These are phyloP conservation scores for Picochlorum sp. DNA, from an alignment of 139 green algal genomes.

Conservation along the genomic window DNA sequence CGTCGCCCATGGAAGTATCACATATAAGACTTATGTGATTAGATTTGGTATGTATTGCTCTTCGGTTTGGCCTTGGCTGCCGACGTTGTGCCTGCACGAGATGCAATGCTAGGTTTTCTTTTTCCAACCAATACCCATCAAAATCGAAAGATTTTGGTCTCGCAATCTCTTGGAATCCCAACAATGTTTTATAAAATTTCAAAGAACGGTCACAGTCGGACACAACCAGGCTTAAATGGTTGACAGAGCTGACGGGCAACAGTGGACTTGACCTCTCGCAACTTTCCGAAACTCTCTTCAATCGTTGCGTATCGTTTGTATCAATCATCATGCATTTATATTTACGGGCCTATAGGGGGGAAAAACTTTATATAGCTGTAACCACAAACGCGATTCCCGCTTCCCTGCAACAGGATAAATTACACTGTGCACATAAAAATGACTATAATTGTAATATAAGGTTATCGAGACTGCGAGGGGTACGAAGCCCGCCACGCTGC, in stretches of 20 bases:
- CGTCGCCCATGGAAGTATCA: constrained; percentile 2
- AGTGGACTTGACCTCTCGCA: not conserved
- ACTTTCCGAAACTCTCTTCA: not conserved
- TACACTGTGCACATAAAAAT: too few species aligned
- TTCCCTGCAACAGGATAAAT: too few species aligned
- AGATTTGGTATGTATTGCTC: constrained; percentile 43
- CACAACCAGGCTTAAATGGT: constrained; percentile 4
- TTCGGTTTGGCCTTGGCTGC: not conserved
- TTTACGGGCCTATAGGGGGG: too few species aligned
- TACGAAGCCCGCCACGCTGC: too few species aligned
- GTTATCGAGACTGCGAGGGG: too few species aligned
- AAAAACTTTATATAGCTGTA: too few species aligned
- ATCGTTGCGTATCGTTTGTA: too few species aligned
- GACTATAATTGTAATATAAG: too few species aligned
- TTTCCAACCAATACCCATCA: constrained; percentile 8
- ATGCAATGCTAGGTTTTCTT: constrained; percentile 59
- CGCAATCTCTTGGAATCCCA: constrained; percentile 6
- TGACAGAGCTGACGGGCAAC: not conserved
- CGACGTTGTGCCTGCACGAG: constrained; percentile 42
- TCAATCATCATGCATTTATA: too few species aligned
- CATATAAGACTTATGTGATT: constrained; percentile 69
- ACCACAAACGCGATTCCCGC: too few species aligned
- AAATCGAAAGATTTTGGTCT: constrained; percentile 5
- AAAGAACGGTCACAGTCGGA: not conserved
- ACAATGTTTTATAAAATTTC: constrained; percentile 10